Percentiles rank a stretch among this genome's conserved stretches.
phyloP scores from a whole-genome alignment of 1,284 basidiomycete species.

The Naganishia liquefaciens region DNA sequence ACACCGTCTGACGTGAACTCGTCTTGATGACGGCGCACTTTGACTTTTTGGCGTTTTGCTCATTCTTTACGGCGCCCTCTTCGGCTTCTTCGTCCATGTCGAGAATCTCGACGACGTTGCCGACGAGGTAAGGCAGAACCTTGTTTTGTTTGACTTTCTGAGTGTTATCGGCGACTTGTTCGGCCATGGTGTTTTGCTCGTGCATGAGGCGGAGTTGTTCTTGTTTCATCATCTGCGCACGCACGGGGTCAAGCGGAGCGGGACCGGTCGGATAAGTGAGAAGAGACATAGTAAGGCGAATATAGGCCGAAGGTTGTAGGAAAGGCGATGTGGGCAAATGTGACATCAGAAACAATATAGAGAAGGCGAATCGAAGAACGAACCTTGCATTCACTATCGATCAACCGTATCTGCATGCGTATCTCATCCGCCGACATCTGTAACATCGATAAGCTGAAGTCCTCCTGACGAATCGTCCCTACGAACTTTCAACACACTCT shows the following conservation, averaged over 20 bases:
- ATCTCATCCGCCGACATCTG: slow-evolving; percentile 67
- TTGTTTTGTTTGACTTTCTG: slow-evolving; percentile 99
- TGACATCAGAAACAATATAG: no score
- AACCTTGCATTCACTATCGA: slow-evolving; percentile 93
- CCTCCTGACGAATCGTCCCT: neutral
- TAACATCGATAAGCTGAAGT: neutral
- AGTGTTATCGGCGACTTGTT: slow-evolving; percentile 96
- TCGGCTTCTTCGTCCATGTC: slow-evolving; percentile 91
- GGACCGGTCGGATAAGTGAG: neutral
- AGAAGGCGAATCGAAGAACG: slow-evolving; percentile 35
- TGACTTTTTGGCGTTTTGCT: slow-evolving; percentile 90
- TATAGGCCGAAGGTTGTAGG: no score
- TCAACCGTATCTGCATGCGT: slow-evolving; percentile 77
- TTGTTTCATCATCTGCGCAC: slow-evolving; percentile 90
- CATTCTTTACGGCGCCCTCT: slow-evolving; percentile 88
- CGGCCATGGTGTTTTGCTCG: slow-evolving; percentile 93
- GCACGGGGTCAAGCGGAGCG: no score
- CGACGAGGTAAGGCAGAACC: slow-evolving; percentile 95
- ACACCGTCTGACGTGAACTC: slow-evolving; percentile 95
- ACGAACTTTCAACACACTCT: slow-evolving; percentile 47
- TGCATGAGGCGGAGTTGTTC: slow-evolving; percentile 89
- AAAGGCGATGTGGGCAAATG: no score
- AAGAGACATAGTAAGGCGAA: no score
- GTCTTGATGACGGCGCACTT: slow-evolving; percentile 99
- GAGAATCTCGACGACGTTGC: slow-evolving; percentile 96